These are phyloP conservation scores for Mycena filopes DNA, from an alignment of 768 basidiomycete genomes.

Conservation along the genomic window DNA sequence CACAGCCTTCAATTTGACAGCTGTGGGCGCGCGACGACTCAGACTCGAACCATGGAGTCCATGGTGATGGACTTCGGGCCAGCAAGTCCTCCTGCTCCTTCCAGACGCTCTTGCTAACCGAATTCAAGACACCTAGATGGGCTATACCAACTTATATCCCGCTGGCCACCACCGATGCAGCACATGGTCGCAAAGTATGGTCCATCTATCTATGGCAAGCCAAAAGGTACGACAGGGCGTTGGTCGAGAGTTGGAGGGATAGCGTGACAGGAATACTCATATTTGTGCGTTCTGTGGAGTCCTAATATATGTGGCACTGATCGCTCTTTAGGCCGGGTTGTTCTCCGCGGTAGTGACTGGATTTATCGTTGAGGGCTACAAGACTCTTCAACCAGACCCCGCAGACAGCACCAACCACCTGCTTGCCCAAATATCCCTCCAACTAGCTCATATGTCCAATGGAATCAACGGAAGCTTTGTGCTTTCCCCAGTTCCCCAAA, in stretches of 20 bases:
- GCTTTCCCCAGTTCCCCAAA: not conserved
- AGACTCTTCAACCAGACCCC: not conserved
- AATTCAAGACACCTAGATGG: not conserved
- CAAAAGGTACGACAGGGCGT: slow-evolving; percentile 5
- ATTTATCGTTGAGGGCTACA: slow-evolving; percentile 7
- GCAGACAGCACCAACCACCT: not conserved
- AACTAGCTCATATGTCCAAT: not conserved
- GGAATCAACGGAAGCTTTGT: not conserved
- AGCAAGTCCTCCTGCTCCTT: not conserved
- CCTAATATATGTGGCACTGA: not conserved
- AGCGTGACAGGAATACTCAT: slow-evolving; percentile 2
- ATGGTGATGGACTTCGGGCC: not conserved
- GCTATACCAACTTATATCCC: not conserved
- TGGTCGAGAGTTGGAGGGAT: slow-evolving; percentile 11
- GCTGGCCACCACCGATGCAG: not conserved
- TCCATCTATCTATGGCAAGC: slow-evolving; percentile 2
- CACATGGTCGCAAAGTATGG: not conserved
- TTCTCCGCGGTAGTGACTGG: slow-evolving; percentile 7
- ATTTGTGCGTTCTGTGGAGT: not conserved
- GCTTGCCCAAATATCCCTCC: not conserved
- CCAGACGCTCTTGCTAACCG: not conserved
- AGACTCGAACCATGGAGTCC: not conserved
- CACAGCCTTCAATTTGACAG: too few species aligned
- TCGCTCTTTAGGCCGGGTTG: not conserved
- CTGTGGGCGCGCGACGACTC: too few species aligned